Evolutionary conservation across 805 yeast genomes (phyloP).

Genomic region (Suhomyces prunicola): DNA sequence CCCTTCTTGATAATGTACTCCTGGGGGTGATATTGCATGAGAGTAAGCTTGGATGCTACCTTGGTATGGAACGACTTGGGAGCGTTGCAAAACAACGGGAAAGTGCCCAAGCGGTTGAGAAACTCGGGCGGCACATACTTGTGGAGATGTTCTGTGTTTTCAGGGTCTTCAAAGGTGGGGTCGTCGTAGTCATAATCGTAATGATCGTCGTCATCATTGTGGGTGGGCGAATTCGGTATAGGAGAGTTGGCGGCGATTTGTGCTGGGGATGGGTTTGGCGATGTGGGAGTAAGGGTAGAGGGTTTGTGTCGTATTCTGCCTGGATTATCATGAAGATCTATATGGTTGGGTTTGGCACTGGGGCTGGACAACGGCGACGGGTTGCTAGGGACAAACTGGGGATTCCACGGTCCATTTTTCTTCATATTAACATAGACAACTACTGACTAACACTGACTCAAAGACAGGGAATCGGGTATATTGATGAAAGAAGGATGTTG

Average conservation of each 20-base stretch:
- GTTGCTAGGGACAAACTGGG: slow-evolving; percentile 19
- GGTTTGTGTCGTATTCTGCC: slow-evolving; percentile 3
- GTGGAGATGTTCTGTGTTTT: slow-evolving; percentile 5
- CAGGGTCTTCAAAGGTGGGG: slow-evolving; percentile 10
- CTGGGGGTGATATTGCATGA: slow-evolving; percentile 64
- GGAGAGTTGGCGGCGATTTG: neutral
- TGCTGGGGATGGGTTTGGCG: neutral
- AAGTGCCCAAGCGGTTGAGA: slow-evolving; percentile 50
- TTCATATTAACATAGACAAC: neutral
- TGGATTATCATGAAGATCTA: neutral
- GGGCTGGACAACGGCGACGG: slow-evolving; percentile 26
- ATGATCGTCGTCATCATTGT: slow-evolving; percentile 10
- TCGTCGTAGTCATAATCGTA: slow-evolving; percentile 6
- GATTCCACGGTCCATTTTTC: slow-evolving; percentile 5
- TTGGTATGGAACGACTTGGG: slow-evolving; percentile 62
- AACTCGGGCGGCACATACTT: slow-evolving; percentile 49
- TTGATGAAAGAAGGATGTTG: neutral
- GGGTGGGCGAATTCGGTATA: slow-evolving; percentile 6
- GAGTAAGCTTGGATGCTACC: slow-evolving; percentile 53
- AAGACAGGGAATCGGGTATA: neutral
- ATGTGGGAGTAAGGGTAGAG: neutral
- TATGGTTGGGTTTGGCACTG: neutral
- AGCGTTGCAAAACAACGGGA: slow-evolving; percentile 64
- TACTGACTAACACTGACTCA: neutral
- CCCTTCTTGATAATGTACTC: slow-evolving; percentile 69